Percentiles rank a stretch among this genome's conserved stretches.
Conservation (phyloP, 2,329 filamentous ascomycete genomes). For the Aspergillus terreus region DNA sequence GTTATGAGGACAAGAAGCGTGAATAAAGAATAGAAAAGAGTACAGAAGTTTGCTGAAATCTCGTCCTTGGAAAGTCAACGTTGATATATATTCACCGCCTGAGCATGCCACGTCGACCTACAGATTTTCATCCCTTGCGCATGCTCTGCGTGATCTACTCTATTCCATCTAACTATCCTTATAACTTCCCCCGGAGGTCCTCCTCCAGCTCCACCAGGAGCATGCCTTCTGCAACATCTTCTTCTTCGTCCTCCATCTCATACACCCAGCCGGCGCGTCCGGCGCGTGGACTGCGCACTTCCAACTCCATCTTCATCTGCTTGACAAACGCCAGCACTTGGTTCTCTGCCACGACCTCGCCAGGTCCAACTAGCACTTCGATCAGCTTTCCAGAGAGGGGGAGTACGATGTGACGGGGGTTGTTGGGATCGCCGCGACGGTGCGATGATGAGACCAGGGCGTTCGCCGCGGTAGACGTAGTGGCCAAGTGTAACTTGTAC, state of each 20-base stretch:
- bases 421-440: constrained; percentile 47
- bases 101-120: too few relatives aligned
- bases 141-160: not conserved
- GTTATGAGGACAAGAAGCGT: too few relatives aligned
- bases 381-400: constrained; percentile 59
- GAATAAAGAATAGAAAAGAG: too few relatives aligned
- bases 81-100: too few relatives aligned
- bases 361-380: constrained; percentile 55
- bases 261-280: constrained; percentile 51
- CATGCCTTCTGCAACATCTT: constrained; percentile 55
- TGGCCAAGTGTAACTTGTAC: constrained; percentile 46
- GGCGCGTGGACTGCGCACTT: constrained; percentile 50
- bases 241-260: constrained; percentile 49
- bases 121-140: too few relatives aligned
- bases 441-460: constrained; percentile 41
- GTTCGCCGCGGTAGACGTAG: constrained; percentile 44
- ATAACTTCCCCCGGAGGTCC: constrained; percentile 29
- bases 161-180: not conserved
- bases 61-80: too few relatives aligned
- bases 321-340: constrained; percentile 57
- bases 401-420: constrained; percentile 52
- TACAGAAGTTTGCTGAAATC: too few relatives aligned
- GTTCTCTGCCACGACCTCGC: constrained; percentile 48
- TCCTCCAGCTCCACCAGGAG: constrained; percentile 49
- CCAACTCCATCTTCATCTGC: constrained; percentile 70